A percentile compares a stretch with the other conserved stretches of the same genome.
These are phyloP conservation scores for Barnettozyma siamensis DNA, from an alignment of 805 yeast species.

Conservation along the genomic window DNA sequence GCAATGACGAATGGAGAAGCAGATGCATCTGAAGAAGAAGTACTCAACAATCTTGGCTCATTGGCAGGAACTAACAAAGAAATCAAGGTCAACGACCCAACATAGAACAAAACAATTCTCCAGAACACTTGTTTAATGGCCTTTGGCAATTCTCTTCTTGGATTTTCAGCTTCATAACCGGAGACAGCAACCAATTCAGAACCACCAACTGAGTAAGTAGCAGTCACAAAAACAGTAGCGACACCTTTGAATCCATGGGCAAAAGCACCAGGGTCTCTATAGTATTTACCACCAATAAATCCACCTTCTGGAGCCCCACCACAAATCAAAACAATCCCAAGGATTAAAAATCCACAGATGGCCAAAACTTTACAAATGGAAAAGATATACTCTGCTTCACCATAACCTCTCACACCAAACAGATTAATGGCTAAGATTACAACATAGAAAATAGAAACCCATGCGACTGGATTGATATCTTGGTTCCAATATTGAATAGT, in stretches of 20 bases:
- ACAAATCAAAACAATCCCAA: slow-evolving; percentile 43
- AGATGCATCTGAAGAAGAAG: slow-evolving; percentile 25
- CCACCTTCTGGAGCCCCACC: slow-evolving; percentile 45
- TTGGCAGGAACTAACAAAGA: slow-evolving; percentile 43
- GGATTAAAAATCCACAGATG: slow-evolving; percentile 47
- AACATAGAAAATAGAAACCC: slow-evolving; percentile 46
- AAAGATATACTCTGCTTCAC: slow-evolving; percentile 47
- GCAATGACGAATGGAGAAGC: slow-evolving; percentile 50
- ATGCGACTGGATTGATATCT: slow-evolving; percentile 40
- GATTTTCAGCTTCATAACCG: slow-evolving; percentile 43
- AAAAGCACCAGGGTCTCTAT: slow-evolving; percentile 59
- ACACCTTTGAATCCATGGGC: slow-evolving; percentile 51
- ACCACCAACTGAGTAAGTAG: slow-evolving; percentile 51
- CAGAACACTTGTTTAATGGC: slow-evolving; percentile 54
- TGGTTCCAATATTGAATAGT: slow-evolving; percentile 48
- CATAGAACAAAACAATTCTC: slow-evolving; percentile 45
- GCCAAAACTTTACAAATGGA: slow-evolving; percentile 45
- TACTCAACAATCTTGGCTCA: slow-evolving; percentile 30
- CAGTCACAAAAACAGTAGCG: slow-evolving; percentile 48
- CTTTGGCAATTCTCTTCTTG: slow-evolving; percentile 42
- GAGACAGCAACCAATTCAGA: slow-evolving; percentile 48
- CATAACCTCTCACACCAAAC: slow-evolving; percentile 51
- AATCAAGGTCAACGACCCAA: slow-evolving; percentile 38
- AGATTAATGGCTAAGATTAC: slow-evolving; percentile 43
- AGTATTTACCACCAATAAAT: slow-evolving; percentile 40